Base-by-base conservation (phyloP, 2,329 filamentous ascomycete species). In the Calonectria henricotiae region DNA sequence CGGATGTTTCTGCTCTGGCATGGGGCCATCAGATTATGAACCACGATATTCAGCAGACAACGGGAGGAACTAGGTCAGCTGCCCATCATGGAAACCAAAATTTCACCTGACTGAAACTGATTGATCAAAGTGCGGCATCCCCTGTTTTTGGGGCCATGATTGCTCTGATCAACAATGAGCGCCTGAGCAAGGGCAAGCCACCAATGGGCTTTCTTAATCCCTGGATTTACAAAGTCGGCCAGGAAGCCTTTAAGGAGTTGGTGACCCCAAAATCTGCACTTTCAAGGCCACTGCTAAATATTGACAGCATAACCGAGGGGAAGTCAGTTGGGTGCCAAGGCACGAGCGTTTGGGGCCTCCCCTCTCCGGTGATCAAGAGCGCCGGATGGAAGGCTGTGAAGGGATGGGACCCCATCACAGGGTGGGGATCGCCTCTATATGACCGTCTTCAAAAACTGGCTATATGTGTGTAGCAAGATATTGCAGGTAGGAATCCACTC, bases 141-240 rank as follows among this genome's bases (percentile, higher is more conserved):
- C 92, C 92, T 0, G 83, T 90, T 0, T 87, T 92, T 61, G 90
- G 91, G 0, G 87, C 86, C 15, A 86, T 94, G 71, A 82, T 94
- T 60, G 86, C 88, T 0, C 85, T 93, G 43, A 80, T 94, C 62
- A 94, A 94, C 77, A 89, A 91, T 69, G 87, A 88, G 25, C 85
- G 90, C 37, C 80, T 92, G 58, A 82, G 86, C 17, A 82, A 83
- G n/a, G 88, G 88, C 1, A 86, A 86, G 77, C 79, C 86, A 7
- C 76, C 83, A 0, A 80, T 92, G 75, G 89, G 90, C 1, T 91
- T 90, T 75, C 79, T 92, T 30, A 91, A 91, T 78, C 89, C 89
- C 1, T 90, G 88, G 86, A 80, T 92, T 17, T 91, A 91, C 74
- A 76, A 78, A 9, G 68, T 75, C 27, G 81, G 79, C 1, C 58